Evolutionary conservation across 345 rosid species (phyloP), one percentile per base, ranked within the genome.

Genomic region (Gossypium australe): DNA sequence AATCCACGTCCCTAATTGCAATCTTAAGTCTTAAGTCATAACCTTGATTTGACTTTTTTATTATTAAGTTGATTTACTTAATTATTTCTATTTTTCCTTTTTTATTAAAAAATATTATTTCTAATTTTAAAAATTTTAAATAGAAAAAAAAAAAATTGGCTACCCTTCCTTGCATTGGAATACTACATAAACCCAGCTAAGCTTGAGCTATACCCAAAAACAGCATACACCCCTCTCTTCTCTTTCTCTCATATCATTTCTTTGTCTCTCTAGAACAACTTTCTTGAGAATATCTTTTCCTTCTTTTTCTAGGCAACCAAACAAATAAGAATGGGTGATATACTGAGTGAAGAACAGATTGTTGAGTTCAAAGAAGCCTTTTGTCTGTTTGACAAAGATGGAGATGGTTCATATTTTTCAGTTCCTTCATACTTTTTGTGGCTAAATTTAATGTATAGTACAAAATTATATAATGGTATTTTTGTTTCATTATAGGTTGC

Each of bases 331-430:
- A 85, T 82, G 85, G 85, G 80, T 61, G 77, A 80, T 13, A 61
- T 58, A 48, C 80, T 91, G 0, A 77, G 88, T 8, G 80, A 90
- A 24, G 90, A 92, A 70, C 96, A 90, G 83, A 79, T 90, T 74
- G 84, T 84, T 69, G 96, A 92, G 89, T 92, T 94, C 70, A 88
- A 67, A 81, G 94, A 90, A 55, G 94, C 97, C 2, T 92, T 92
- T 75, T 77, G 92, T 77, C 84, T 90, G 17, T 87, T 89, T 65
- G 97, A 90, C 81, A 89, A 89, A 82, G 92, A 92, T 74, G 93
- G 93, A 3, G 92, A 92, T 82, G 97, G 98, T 89, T n/a, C 22
- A 9, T 52, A 76, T 65, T n/a, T 24, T 22, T 7, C 24, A 2
- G 44, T 1, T 8, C 48, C 6, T 27, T 24, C 7, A 9, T 11